Percentiles rank a stretch among this genome's conserved stretches.
These are phyloP conservation scores for Rhynchospora pubera DNA, from an alignment of 176 grass and related monocot species.

Conservation along the genomic window DNA sequence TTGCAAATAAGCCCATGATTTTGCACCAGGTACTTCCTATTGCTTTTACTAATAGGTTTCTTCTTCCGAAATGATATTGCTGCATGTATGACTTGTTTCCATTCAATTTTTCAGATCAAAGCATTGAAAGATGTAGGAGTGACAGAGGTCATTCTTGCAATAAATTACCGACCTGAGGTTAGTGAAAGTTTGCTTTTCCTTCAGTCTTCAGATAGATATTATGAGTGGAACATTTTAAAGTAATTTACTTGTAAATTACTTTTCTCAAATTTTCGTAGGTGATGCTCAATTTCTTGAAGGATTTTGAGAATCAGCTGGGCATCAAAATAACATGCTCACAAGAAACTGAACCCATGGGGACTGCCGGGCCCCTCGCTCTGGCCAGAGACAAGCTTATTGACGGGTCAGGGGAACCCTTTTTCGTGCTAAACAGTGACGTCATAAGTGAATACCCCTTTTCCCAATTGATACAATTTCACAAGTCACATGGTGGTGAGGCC, in stretches of 20 bases:
- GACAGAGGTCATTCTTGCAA: slow-evolving; percentile 81
- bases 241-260: slow-evolving; percentile 8
- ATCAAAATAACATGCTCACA: slow-evolving; percentile 97
- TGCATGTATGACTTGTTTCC: not conserved
- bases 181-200: not conserved
- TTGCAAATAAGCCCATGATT: slow-evolving; percentile 94
- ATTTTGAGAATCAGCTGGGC: slow-evolving; percentile 79
- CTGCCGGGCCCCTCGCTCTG: slow-evolving; percentile 82
- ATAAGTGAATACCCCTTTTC: slow-evolving; percentile 91
- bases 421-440: slow-evolving; percentile 88
- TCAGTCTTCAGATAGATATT: not conserved
- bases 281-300: slow-evolving; percentile 95
- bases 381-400: slow-evolving; percentile 83
- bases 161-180: slow-evolving; percentile 92
- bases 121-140: slow-evolving; percentile 83
- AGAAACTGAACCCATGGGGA: slow-evolving; percentile 85
- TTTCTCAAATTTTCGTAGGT: slow-evolving; percentile 38
- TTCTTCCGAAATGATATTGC: not conserved
- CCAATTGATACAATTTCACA: slow-evolving; percentile 83
- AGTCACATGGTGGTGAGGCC: slow-evolving; percentile 62
- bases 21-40: slow-evolving; percentile 68
- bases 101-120: slow-evolving; percentile 51
- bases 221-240: not conserved
- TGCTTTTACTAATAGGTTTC: slow-evolving; percentile 5
- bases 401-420: slow-evolving; percentile 74